Conservation (phyloP, 768 basidiomycete species). For the Inosperma sp. region DNA sequence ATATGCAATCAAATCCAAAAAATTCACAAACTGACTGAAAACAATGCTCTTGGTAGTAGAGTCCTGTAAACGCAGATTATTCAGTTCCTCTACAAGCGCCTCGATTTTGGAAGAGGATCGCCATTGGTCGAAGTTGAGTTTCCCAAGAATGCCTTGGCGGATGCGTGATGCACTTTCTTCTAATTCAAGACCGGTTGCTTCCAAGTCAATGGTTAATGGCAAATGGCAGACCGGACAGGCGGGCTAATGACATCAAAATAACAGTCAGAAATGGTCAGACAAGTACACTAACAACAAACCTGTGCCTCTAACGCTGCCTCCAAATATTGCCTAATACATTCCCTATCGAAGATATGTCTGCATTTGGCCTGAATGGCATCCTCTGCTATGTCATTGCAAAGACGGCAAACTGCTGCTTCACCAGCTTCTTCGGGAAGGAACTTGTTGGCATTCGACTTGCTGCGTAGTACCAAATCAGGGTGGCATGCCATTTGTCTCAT, state of each 20-base stretch:
- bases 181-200: conserved; percentile 85
- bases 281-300: conserved; percentile 35
- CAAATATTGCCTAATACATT: conserved; percentile 93
- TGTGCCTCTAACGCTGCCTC: conserved; percentile 62
- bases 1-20: conserved; percentile 90
- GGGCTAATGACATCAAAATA: conserved; percentile 46
- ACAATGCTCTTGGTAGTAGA: conserved; percentile 94
- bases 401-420: conserved; percentile 83
- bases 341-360: conserved; percentile 91
- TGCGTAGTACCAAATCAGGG: conserved; percentile 88
- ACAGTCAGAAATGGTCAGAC: neutral
- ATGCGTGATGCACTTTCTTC: conserved; percentile 49
- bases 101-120: conserved; percentile 97
- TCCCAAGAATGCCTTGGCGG: conserved; percentile 90
- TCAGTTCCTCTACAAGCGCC: conserved; percentile 90
- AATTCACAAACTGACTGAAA: conserved; percentile 93
- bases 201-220: conserved; percentile 90
- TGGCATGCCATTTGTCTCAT: conserved; percentile 96
- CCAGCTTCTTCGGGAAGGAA: conserved; percentile 55
- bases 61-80: conserved; percentile 76
- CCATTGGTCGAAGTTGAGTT: conserved; percentile 86
- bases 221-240: conserved; percentile 94
- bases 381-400: conserved; percentile 97
- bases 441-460: conserved; percentile 67
- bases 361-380: conserved; percentile 95